Evolutionary conservation across 495 filamentous ascomycete species (phyloP).

Genomic region (Penicillium cosmopolitanum): DNA sequence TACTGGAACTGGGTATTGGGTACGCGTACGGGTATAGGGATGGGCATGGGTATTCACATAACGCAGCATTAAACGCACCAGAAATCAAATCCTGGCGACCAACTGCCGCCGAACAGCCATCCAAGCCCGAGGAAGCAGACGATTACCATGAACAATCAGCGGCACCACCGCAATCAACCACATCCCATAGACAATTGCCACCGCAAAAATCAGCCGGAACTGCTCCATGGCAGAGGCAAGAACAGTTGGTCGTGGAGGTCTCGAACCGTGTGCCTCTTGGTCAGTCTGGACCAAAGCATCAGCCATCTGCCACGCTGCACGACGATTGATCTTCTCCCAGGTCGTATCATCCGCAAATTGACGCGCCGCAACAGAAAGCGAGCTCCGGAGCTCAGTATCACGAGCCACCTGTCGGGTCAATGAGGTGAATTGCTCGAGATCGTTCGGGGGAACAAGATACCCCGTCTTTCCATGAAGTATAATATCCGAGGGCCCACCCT

Average conservation of each 20-base stretch:
- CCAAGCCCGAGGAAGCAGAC: conserved; percentile 32
- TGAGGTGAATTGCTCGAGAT: conserved; percentile 55
- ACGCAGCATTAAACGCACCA: not conserved
- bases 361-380: conserved; percentile 46
- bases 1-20: not conserved
- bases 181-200: conserved; percentile 36
- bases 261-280: conserved; percentile 22
- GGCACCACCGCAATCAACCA: conserved; percentile 43
- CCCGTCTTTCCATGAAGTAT: conserved; percentile 58
- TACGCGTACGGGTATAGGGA: no score
- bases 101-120: conserved; percentile 24
- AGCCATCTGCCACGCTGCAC: conserved; percentile 59
- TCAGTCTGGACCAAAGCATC: conserved; percentile 48
- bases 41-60: not conserved
- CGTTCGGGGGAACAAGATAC: conserved; percentile 57
- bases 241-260: conserved; percentile 12
- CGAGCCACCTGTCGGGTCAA: conserved; percentile 44
- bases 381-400: conserved; percentile 39
- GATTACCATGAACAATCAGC: conserved; percentile 39
- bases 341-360: conserved; percentile 59
- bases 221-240: conserved; percentile 28
- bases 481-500: conserved; percentile 67
- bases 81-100: no score
- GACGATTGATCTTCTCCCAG: conserved; percentile 67
- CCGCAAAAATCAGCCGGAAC: conserved; percentile 28